Evolutionary conservation across 352 stramenopile species (phyloP), one percentile per base, ranked within the genome.

Genomic region (Pythium phragmiticola): DNA sequence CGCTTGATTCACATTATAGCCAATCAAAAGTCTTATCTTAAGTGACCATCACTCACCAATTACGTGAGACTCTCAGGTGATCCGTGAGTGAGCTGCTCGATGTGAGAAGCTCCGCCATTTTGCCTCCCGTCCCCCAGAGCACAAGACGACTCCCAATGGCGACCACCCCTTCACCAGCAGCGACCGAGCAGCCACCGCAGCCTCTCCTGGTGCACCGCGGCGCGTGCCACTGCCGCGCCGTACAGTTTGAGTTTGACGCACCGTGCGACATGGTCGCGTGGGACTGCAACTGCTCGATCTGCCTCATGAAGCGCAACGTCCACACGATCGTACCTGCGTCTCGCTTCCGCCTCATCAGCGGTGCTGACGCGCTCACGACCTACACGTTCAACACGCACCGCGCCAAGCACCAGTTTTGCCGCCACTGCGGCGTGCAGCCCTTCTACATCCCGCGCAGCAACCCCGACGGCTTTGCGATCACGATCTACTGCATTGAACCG

Each of bases 271-370:
- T 93, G 28, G 72, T 92, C 34, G 72, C 75, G 4, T 87, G 74
- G 39, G 76, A 87, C 49, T 95, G 87, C 79, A 95, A 94, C 67
- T 95, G 87, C 70, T 91, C 82, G 37, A 87, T 94, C 49, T 95
- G 85, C 71, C 45, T 54, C 47, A 89, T 94, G 82, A 93, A 92
- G 69, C 74, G 76, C 37, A 94, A 94, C 71, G 63, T 69, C 28
- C 85, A 94, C 69, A 73, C 78, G 30, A 82, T 93, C 64, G 73
- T 96, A 13, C 80, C 82, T 23, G 60, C 56, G 14, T 64, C 75
- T 19, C 63, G 69, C 19, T 94, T 96, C 65, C 74, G 73, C 0
- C 49, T 95, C 47, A 60, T 84, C 13, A 39, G 64, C 13, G 78
- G 77, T 26, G 34, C 68, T 2, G 77, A 88, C 53, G 62, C 60